These are phyloP conservation scores for Solanum neorickii DNA, from an alignment of 257 asterid genomes.

Conservation along the genomic window DNA sequence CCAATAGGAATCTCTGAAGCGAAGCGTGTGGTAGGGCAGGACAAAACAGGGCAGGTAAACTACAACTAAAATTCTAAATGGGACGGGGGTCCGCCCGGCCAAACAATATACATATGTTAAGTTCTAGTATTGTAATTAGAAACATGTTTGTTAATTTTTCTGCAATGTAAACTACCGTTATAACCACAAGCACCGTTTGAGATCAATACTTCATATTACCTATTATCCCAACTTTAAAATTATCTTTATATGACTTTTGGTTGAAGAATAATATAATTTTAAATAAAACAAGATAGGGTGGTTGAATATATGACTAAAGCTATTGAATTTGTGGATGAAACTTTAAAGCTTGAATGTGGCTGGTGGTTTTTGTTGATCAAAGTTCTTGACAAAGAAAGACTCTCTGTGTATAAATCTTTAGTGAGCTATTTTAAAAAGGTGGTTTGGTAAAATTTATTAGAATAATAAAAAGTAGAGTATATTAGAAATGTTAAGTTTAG, in stretches of 20 bases:
- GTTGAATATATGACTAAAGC: not conserved
- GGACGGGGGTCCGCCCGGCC: not conserved
- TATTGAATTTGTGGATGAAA: not conserved
- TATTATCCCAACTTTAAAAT: not conserved
- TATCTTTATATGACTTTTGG: not conserved
- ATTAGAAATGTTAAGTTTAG: not conserved
- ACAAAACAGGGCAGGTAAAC: not conserved
- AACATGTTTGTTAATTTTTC: not conserved
- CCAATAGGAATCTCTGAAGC: not conserved
- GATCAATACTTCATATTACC: not conserved
- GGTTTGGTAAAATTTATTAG: not conserved
- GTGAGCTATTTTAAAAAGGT: not conserved
- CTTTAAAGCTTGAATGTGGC: not conserved
- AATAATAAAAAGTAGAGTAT: no score
- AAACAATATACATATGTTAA: not conserved
- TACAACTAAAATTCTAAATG: not conserved
- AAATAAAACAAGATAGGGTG: not conserved
- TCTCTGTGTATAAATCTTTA: not conserved
- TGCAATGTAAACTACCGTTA: not conserved
- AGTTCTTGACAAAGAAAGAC: not conserved
- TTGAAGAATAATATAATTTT: not conserved
- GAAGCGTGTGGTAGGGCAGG: not conserved
- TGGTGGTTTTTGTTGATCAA: not conserved
- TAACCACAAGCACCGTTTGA: not conserved
- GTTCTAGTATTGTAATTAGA: not conserved